Evolutionary conservation across 148 eudicot genomes (phyloP).

Genomic region (Oxyria digyna): DNA sequence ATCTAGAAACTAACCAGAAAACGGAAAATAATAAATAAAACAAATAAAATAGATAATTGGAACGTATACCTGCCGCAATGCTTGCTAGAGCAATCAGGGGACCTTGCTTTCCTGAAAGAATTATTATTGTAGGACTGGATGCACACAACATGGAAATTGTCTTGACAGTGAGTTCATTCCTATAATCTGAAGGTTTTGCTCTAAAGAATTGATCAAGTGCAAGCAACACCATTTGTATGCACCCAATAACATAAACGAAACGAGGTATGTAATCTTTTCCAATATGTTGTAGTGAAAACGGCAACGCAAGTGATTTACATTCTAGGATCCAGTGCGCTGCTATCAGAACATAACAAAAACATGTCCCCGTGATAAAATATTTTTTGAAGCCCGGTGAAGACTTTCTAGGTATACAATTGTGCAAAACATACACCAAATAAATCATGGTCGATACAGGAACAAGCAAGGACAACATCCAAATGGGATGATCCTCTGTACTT

Average conservation of each 20-base stretch:
- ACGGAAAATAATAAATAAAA: too few relatives aligned
- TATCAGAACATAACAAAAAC: slow-evolving; percentile 52
- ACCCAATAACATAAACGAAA: slow-evolving; percentile 50
- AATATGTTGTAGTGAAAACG: slow-evolving; percentile 18
- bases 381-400: slow-evolving; percentile 25
- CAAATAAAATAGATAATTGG: too few relatives aligned
- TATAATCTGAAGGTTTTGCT: slow-evolving; percentile 20
- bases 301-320: slow-evolving; percentile 33
- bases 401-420: slow-evolving; percentile 22
- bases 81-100: slow-evolving; percentile 53
- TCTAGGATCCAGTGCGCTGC: slow-evolving; percentile 53
- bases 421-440: slow-evolving; percentile 38
- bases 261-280: slow-evolving; percentile 50
- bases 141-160: slow-evolving; percentile 62
- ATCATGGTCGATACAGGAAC: slow-evolving; percentile 42
- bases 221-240: slow-evolving; percentile 43
- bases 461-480: slow-evolving; percentile 36
- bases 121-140: slow-evolving; percentile 64
- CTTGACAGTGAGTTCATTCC: slow-evolving; percentile 32
- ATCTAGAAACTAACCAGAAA: too few relatives aligned
- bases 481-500: slow-evolving; percentile 26
- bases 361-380: slow-evolving; percentile 41
- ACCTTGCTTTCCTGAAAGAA: slow-evolving; percentile 91
- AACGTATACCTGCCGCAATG: slow-evolving; percentile 79
- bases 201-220: slow-evolving; percentile 28